Conservation (phyloP, 129 eudicot species). For the Mikania micrantha region DNA sequence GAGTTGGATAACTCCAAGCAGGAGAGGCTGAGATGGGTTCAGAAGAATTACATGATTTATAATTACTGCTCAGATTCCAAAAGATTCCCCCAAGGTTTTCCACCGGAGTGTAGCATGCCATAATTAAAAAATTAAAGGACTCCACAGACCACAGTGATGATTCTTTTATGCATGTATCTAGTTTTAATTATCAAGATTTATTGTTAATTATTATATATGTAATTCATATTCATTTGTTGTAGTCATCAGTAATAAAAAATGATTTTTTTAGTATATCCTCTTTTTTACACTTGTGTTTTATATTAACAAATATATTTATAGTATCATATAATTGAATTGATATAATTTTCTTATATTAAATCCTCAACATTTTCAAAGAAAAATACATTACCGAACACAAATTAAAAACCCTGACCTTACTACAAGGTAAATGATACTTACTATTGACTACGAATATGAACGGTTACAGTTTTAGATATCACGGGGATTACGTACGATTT, state of each 20-base stretch:
- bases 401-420: no score
- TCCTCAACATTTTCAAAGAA: neutral
- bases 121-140: neutral
- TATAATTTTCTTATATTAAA: no score
- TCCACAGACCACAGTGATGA: no score
- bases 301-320: neutral
- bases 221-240: constrained; percentile 7
- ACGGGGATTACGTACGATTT: no score
- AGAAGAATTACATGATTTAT: constrained; percentile 48
- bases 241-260: neutral
- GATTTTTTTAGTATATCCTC: neutral
- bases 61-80: constrained; percentile 45
- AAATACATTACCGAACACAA: no score
- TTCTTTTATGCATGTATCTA: neutral
- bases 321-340: neutral
- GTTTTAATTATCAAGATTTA: neutral
- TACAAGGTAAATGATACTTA: no score
- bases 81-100: constrained; percentile 41
- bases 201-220: no score
- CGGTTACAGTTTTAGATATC: no score
- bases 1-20: constrained; percentile 36
- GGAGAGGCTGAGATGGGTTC: constrained; percentile 41
- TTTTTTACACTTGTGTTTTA: neutral
- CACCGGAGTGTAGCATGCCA: constrained; percentile 28
- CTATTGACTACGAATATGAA: no score